phyloP scores from a whole-genome alignment of 805 yeast species.

The Kazachstania viticola region DNA sequence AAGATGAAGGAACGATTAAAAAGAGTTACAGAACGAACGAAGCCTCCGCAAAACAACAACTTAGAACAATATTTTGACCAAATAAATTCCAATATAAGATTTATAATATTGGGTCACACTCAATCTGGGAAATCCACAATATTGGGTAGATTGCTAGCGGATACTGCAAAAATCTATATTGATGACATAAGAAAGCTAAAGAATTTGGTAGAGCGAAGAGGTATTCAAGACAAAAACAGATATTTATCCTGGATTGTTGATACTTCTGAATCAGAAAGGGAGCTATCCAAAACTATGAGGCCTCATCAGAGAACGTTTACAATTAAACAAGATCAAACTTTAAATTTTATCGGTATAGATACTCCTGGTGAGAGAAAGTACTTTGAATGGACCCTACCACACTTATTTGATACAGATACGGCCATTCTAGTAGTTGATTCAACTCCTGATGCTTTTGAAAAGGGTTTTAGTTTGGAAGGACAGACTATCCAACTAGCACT shows the following conservation, averaged over 20 bases:
- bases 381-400: neutral
- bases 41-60: constrained; percentile 1
- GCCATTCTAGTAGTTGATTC: constrained; percentile 8
- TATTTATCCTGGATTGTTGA: constrained; percentile 6
- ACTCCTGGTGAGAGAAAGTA: constrained; percentile 2
- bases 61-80: constrained; percentile 1
- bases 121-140: constrained; percentile 10
- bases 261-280: constrained; percentile 2
- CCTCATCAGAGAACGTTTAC: neutral
- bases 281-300: neutral
- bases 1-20: neutral
- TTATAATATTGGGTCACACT: constrained; percentile 5
- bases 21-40: neutral
- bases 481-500: constrained; percentile 6
- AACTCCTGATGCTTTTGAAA: constrained; percentile 7
- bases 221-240: neutral
- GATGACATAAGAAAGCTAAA: constrained; percentile 6
- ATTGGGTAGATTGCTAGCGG: constrained; percentile 7
- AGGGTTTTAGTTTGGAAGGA: constrained; percentile 8
- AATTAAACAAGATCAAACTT: neutral
- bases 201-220: constrained; percentile 1
- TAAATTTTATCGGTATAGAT: constrained; percentile 2
- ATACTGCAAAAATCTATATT: constrained; percentile 2
- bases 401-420: constrained; percentile 1
- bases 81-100: constrained; percentile 1